These are phyloP conservation scores for Alnus glutinosa DNA, from an alignment of 306 rosid species.

Conservation along the genomic window DNA sequence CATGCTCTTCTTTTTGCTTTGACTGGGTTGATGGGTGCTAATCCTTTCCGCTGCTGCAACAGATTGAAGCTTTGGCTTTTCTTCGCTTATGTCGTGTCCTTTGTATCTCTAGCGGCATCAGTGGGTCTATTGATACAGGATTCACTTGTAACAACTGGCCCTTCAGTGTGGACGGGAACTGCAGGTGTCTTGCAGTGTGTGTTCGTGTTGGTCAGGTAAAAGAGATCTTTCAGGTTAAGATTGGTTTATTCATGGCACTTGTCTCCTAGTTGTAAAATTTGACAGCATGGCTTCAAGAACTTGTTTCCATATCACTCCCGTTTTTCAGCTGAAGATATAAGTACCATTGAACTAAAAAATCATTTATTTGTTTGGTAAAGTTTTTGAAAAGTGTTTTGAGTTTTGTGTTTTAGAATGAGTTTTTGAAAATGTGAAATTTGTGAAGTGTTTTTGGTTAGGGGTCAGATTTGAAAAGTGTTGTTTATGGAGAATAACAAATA, in stretches of 20 bases:
- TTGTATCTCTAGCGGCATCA: conserved; percentile 96
- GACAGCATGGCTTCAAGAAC: neutral
- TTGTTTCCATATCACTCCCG: neutral
- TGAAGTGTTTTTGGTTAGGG: no score
- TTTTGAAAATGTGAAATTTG: no score
- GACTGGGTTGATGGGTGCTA: conserved; percentile 27
- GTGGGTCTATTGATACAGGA: conserved; percentile 92
- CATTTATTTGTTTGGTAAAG: no score
- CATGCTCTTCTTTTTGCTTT: conserved; percentile 12
- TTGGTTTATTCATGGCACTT: conserved; percentile 11
- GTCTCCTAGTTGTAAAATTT: conserved; percentile 7
- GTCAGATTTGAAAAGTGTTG: no score
- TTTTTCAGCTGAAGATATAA: neutral
- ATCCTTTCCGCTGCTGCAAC: conserved; percentile 35
- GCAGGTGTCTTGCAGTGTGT: conserved; percentile 94
- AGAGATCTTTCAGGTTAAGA: conserved; percentile 16
- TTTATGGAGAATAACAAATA: no score
- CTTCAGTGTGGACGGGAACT: conserved; percentile 92
- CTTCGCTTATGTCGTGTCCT: conserved; percentile 92
- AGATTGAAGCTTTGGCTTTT: conserved; percentile 99
- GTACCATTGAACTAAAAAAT: neutral
- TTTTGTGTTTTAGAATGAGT: no score
- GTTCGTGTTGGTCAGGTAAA: conserved; percentile 82
- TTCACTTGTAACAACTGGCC: conserved; percentile 78
- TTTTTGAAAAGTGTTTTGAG: no score